Percentiles rank a stretch among this genome's conserved stretches.
Evolutionary conservation across 78 protist genomes (phyloP).

Genomic region (Pigoraptor vietnamica): DNA sequence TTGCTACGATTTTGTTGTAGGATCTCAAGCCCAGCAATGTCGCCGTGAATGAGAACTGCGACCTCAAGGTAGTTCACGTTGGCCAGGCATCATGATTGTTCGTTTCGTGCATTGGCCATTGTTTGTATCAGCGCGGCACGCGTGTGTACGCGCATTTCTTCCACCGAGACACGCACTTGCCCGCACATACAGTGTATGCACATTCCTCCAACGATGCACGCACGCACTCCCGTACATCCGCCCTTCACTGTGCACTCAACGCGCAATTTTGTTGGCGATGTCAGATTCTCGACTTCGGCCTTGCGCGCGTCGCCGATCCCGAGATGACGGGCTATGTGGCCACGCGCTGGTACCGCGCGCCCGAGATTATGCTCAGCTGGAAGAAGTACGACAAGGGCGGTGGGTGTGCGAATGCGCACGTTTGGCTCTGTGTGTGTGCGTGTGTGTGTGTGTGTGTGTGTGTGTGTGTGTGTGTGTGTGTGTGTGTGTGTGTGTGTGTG

Average conservation of each 20-base stretch:
- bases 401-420: not conserved
- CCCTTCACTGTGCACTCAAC: no score
- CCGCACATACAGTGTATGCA: no score
- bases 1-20: not conserved
- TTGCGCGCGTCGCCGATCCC: constrained; percentile 55
- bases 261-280: not conserved
- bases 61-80: not conserved
- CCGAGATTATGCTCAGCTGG: constrained; percentile 71
- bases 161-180: no score
- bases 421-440: not conserved
- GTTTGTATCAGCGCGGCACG: no score
- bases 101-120: not conserved
- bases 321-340: constrained; percentile 84
- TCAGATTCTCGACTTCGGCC: constrained; percentile 58
- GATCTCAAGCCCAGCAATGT: constrained; percentile 3
- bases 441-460: not conserved
- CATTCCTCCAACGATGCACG: no score
- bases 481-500: not conserved
- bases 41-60: constrained; percentile 19
- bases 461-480: not conserved
- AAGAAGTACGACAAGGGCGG: not conserved
- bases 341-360: constrained; percentile 96
- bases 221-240: no score
- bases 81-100: not conserved
- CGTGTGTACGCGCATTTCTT: no score